Percentiles rank a stretch among this genome's conserved stretches.
These are phyloP conservation scores for Pseudoturritis turrita DNA, from an alignment of 345 rosid species.

Conservation along the genomic window DNA sequence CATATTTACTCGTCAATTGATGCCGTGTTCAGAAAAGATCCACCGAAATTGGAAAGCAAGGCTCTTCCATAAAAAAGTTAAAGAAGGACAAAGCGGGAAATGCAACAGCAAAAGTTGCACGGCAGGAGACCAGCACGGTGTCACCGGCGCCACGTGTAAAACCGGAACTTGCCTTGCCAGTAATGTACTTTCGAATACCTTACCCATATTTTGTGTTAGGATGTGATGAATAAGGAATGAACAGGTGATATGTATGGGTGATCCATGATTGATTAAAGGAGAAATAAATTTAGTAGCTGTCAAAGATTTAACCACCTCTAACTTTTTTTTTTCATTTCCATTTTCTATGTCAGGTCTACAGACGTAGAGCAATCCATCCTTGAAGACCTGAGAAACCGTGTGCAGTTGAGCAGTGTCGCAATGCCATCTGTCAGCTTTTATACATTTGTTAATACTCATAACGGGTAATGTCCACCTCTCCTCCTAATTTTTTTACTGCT, in stretches of 20 bases:
- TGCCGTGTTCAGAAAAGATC: conserved; percentile 64
- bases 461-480: conserved; percentile 51
- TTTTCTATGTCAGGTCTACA: conserved; percentile 44
- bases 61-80: conserved; percentile 69
- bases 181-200: conserved; percentile 54
- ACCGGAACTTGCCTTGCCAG: conserved; percentile 86
- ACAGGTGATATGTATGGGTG: not conserved
- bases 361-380: conserved; percentile 92
- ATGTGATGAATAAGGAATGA: not conserved
- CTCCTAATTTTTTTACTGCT: not conserved
- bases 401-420: conserved; percentile 72
- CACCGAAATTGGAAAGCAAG: conserved; percentile 82
- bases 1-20: conserved; percentile 2
- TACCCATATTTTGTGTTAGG: conserved; percentile 13
- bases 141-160: conserved; percentile 71
- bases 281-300: not conserved
- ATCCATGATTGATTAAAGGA: not conserved
- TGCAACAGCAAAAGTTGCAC: conserved; percentile 60
- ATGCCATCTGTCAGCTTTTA: conserved; percentile 94
- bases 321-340: not conserved
- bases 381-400: conserved; percentile 93
- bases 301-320: conserved; percentile 3
- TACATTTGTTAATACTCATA: conserved; percentile 87
- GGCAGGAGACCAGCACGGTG: conserved; percentile 53
- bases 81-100: conserved; percentile 80